These are phyloP conservation scores for Tylopilus felleus DNA, from an alignment of 768 basidiomycete species.

Conservation along the genomic window DNA sequence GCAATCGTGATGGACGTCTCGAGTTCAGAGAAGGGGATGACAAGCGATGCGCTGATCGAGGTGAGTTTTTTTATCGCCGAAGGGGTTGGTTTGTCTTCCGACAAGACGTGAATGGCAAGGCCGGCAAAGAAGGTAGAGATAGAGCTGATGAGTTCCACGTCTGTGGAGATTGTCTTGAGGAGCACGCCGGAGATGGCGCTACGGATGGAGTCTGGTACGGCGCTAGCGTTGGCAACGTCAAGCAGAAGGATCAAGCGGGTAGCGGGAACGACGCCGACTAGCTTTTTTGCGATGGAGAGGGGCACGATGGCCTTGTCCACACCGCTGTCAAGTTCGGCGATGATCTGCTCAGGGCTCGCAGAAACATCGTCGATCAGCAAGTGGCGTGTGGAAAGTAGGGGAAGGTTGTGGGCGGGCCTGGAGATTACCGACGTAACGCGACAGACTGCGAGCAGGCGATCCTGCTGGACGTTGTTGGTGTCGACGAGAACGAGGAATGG, in stretches of 20 bases:
- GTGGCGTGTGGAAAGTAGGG: constrained; percentile 38
- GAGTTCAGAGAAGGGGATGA: constrained; percentile 71
- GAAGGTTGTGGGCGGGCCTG: constrained; percentile 33
- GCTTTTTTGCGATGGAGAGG: constrained; percentile 58
- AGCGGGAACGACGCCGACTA: constrained; percentile 64
- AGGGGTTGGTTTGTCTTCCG: constrained; percentile 50
- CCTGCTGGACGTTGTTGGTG: constrained; percentile 35
- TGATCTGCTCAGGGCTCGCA: constrained; percentile 50
- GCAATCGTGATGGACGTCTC: constrained; percentile 63
- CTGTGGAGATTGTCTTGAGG: constrained; percentile 69
- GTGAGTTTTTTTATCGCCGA: constrained; percentile 59
- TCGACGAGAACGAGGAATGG: constrained; percentile 64
- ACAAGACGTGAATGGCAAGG: constrained; percentile 60
- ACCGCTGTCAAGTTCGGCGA: constrained; percentile 72
- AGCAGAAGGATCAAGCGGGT: constrained; percentile 74
- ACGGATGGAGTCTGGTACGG: constrained; percentile 71
- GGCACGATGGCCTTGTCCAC: constrained; percentile 78
- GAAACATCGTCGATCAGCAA: constrained; percentile 54
- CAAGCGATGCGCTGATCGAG: constrained; percentile 57
- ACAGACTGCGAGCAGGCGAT: constrained; percentile 55
- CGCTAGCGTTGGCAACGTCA: constrained; percentile 67
- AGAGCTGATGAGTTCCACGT: constrained; percentile 73
- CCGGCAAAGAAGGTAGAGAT: constrained; percentile 70
- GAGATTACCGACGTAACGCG: constrained; percentile 79
- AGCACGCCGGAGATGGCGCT: constrained; percentile 75